Base-by-base conservation (phyloP, 2,329 filamentous ascomycete genomes). In the Claviceps cyperi region DNA sequence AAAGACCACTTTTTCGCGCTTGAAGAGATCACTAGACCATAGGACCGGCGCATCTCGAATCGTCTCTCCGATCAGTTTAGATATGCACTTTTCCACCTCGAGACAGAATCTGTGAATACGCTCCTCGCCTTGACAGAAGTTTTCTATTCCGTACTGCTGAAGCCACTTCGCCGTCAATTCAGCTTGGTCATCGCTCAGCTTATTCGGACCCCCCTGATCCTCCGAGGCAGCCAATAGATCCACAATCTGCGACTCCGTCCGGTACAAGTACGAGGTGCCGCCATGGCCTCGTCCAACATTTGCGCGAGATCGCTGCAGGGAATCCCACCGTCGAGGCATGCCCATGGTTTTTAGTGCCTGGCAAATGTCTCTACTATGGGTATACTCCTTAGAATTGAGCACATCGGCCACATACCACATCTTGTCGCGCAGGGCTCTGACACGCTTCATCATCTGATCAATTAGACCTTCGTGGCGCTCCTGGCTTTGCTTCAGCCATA, bases 391-490 rank as follows among this genome's bases (percentile, higher is more conserved):
- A 4, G 92, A 96, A 59, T 91, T 90, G 54, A 87, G 84, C 28
- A 97, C 90, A 64, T 96, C 89, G 1, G 86, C 91, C 53, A 92
- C 86, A 63, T 94, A 98, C 92, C 92, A 98, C 86, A 97, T 95
- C 72, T 97, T 97, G 64, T 95, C 86, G 41, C 92, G 80, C 39
- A 96, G 74, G 21, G 84, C 81, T 51, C 82, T 79, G 38, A 92
- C 74, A 5, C 80, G 79, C 52, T 75, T 74, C 74, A 87, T 84
- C 78, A 88, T 86, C 5, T 79, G 74, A 40, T 88, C 83, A 37
- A 90, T 82, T 13, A 80, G 76, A 2, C 75, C 76, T 58, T 91
- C 86, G 46, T 89, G 81, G 3, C 84, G 78, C 59, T 88, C 84
- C 59, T 91, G 82, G 22, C 83, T 87, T 57, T 88, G 85, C 60